These are phyloP conservation scores for Quaeritorhiza haematococci DNA, from an alignment of 371 early-diverging fungal genomes.

Conservation along the genomic window DNA sequence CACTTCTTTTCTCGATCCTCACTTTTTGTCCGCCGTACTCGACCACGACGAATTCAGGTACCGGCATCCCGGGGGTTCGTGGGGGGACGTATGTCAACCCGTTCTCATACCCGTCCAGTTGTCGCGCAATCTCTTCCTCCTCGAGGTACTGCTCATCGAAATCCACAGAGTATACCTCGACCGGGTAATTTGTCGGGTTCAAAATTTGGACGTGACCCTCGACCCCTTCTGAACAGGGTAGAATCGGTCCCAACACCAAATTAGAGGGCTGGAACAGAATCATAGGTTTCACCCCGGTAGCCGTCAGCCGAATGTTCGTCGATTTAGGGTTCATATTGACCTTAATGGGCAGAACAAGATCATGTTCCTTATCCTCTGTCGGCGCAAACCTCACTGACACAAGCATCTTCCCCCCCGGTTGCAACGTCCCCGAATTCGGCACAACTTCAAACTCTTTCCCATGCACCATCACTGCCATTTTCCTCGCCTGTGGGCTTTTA, in stretches of 20 bases:
- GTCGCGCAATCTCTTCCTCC: constrained; percentile 39
- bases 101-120: constrained; percentile 28
- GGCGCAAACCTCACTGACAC: constrained; percentile 38
- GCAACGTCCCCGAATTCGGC: constrained; percentile 31
- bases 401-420: constrained; percentile 35
- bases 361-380: constrained; percentile 34
- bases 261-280: constrained; percentile 42
- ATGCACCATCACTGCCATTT: no score
- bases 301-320: constrained; percentile 28
- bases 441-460: constrained; percentile 41
- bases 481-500: no score
- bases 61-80: constrained; percentile 32
- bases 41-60: constrained; percentile 29
- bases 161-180: constrained; percentile 46
- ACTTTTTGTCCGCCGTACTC: constrained; percentile 19
- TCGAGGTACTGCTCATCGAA: constrained; percentile 46
- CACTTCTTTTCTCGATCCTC: constrained; percentile 13
- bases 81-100: constrained; percentile 34
- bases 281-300: constrained; percentile 27
- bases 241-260: constrained; percentile 35
- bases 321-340: constrained; percentile 34
- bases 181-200: constrained; percentile 40
- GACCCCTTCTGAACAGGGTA: constrained; percentile 45
- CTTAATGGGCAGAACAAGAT: constrained; percentile 31
- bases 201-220: constrained; percentile 33